Evolutionary conservation across 2,329 filamentous ascomycete species (phyloP), one percentile per base, ranked within the genome.

Genomic region (Hymenoscyphus repandus): DNA sequence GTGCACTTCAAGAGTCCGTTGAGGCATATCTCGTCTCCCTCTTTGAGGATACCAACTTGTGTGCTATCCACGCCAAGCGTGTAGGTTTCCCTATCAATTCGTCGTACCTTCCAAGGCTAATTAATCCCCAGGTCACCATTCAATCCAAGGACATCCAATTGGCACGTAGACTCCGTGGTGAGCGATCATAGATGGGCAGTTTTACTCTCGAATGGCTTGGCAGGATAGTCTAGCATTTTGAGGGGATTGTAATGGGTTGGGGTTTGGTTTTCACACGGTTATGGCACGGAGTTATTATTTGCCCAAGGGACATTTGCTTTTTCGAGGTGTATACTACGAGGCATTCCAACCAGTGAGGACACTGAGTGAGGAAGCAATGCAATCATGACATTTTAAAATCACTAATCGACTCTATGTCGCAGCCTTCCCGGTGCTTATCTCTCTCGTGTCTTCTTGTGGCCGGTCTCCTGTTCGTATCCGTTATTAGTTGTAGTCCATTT

Each of bases 51-150:
- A 96, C 92, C 76, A 97, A 97, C 79, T 78, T 62, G 96, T 97
- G 92, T 77, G 92, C 93, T 69, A 96, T 97, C 73, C 93, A 97
- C 77, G 92, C 93, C 75, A 97, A 97, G 85, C 90, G 93, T 78
- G 93, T 97, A 30, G 30, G 20, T 32, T 15, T 44, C 6, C 22
- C 41, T n/a, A 6, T n/a, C 10, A 30, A 2, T n/a, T 44, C 12
- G 6, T 27, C 20, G 9, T 10, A 12, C 5, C 41, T 10, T n/a
- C 3, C 12, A 15, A 15, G 4, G 13, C 41, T 44, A 44, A 44
- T 30, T 13, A 3, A 4, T n/a, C 30, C 3, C 13, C 17, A 44
- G 27, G 41, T 45, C 69, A 97, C 92, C 68, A 97, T 97, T 75
- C 92, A 92, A 55, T 57, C 55, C 27, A 62, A 64, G 52, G 60